Conservation (phyloP, 202 grass and related monocot species). For the Eragrostis tef region DNA sequence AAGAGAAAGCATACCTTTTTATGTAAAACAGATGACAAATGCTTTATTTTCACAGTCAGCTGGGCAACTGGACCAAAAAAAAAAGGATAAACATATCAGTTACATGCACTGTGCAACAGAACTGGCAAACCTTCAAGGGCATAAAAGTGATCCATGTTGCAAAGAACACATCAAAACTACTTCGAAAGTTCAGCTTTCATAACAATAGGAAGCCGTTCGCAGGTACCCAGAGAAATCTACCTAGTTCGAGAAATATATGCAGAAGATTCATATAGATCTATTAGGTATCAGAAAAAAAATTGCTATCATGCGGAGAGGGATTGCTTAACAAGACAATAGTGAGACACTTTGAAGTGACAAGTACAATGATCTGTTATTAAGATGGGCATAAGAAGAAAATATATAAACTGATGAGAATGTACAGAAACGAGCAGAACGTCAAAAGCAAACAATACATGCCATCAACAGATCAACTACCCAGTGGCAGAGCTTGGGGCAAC, state of each 20-base stretch:
- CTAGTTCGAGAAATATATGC: neutral
- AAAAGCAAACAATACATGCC: neutral
- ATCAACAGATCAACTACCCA: conserved; percentile 7
- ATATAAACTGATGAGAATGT: neutral
- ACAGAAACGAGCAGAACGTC: neutral
- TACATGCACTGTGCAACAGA: neutral
- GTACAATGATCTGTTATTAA: neutral
- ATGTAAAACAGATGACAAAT: conserved; percentile 73
- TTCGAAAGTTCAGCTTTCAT: neutral
- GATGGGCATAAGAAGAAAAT: neutral
- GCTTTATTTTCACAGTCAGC: conserved; percentile 95
- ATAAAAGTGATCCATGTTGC: neutral
- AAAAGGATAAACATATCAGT: conserved; percentile 37
- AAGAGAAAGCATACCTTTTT: conserved; percentile 71
- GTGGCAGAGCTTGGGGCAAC: too few species aligned
- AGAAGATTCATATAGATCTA: neutral
- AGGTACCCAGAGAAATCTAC: conserved; percentile 4
- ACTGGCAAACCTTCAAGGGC: neutral
- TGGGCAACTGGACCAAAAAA: conserved; percentile 68
- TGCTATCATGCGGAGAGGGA: neutral
- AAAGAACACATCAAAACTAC: neutral
- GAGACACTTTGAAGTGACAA: neutral
- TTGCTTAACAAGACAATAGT: neutral
- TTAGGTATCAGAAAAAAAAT: neutral
- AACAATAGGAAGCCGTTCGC: neutral